Conservation (phyloP, 345 rosid genomes). For the Pistacia atlantica region DNA sequence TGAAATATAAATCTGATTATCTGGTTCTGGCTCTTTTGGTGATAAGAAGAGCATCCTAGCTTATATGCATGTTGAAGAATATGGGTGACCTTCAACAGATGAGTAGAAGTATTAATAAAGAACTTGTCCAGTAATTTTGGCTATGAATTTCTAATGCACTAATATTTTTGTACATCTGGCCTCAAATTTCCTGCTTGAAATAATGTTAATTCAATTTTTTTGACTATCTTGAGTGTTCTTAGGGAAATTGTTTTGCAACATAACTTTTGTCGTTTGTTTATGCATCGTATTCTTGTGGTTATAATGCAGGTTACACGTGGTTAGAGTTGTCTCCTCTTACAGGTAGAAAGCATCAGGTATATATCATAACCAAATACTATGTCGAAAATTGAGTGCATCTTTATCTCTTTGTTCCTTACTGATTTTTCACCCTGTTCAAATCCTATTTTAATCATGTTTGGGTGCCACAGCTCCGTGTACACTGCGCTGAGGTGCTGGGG, state of each 20-base stretch:
- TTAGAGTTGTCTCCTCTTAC: constrained; percentile 86
- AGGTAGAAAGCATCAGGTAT: constrained; percentile 96
- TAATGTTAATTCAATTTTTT: not conserved
- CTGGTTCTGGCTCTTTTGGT: not conserved
- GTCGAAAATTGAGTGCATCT: not conserved
- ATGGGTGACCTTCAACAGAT: not conserved
- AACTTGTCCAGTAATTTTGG: not conserved
- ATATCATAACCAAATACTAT: constrained; percentile 9
- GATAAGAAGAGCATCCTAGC: not conserved
- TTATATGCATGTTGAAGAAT: not conserved
- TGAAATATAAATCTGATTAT: not conserved
- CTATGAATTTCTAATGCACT: not conserved
- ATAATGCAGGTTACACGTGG: constrained; percentile 82
- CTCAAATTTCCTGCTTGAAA: not conserved
- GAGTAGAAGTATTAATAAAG: not conserved
- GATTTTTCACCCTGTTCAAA: constrained; percentile 1
- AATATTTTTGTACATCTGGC: not conserved
- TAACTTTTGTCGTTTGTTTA: constrained; percentile 5
- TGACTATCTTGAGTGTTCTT: not conserved
- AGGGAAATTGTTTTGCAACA: not conserved
- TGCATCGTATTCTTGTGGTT: constrained; percentile 13
- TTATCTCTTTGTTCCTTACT: not conserved
- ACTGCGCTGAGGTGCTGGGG: constrained; percentile 89
- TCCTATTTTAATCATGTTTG: constrained; percentile 12
- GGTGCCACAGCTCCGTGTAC: constrained; percentile 79